Percentiles rank a stretch among this genome's conserved stretches.
Evolutionary conservation across 108 stramenopile genomes (phyloP).

Genomic region (Fragilariopsis cylindrus): DNA sequence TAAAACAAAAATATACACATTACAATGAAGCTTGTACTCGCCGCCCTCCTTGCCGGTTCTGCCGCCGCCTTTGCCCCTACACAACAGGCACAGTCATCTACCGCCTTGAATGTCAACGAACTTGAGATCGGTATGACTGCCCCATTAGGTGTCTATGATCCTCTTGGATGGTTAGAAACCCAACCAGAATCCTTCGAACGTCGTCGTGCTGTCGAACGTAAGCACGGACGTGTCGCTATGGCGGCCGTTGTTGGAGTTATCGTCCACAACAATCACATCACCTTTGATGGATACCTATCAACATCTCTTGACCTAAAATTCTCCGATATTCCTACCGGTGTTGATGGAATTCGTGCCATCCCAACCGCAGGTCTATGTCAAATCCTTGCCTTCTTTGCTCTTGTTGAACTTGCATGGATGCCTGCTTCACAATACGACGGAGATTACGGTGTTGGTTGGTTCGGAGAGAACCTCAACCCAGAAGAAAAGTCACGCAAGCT

Average conservation of each 20-base stretch:
- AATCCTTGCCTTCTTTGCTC: constrained; percentile 62
- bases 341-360: constrained; percentile 55
- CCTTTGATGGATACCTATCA: constrained; percentile 54
- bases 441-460: constrained; percentile 53
- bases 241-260: constrained; percentile 75
- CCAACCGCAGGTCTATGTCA: constrained; percentile 44
- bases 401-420: constrained; percentile 61
- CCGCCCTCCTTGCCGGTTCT: constrained; percentile 59
- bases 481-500: constrained; percentile 28
- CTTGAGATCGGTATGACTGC: constrained; percentile 72
- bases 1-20: constrained; percentile 3
- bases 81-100: constrained; percentile 50
- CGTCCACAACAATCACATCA: constrained; percentile 71
- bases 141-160: constrained; percentile 72
- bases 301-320: constrained; percentile 51
- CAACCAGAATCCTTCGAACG: constrained; percentile 46
- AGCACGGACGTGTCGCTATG: constrained; percentile 70
- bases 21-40: constrained; percentile 71
- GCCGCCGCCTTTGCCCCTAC: constrained; percentile 79
- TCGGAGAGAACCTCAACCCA: constrained; percentile 25
- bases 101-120: constrained; percentile 69
- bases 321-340: constrained; percentile 55
- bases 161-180: constrained; percentile 45
- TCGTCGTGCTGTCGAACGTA: constrained; percentile 59
- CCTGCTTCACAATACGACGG: constrained; percentile 61